Base-by-base conservation (phyloP, 495 filamentous ascomycete genomes). In the Xylaria bambusicola region DNA sequence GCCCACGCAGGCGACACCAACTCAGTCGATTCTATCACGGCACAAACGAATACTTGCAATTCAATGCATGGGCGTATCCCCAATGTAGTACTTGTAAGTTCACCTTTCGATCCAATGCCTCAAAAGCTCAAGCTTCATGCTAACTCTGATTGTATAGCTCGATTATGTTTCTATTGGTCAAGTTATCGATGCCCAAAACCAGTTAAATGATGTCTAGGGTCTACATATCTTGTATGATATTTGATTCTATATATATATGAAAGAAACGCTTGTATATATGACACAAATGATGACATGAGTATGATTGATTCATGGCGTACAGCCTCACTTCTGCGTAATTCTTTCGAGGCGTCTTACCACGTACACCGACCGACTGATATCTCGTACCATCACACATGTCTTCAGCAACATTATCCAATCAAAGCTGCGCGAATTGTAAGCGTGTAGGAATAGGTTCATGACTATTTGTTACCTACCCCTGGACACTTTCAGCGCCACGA, bases 81-180 rank as follows among this genome's bases (percentile, higher is more conserved):
- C 0, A 93, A 90, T 71, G 89, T 92, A 64, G 80, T 96, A 5
- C 75, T 96, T 12, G 90, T 96, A 3, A 63, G 72, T 63, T 26
- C 9, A 5, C 23, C 21, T 23, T 42, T 17, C 23, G 12, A 13
- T 17, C 20, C 9, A 17, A 26, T 20, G 2, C 3, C 36, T 46
- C 18, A 27, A 42, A 27, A 17, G 18, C 9, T 3, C 8, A 17
- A 26, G 5, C 2, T 20, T 0, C 29, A 36, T 49, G 36, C 62
- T 70, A 41, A 70, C 50, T 6, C 21, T 5, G 18, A 17, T 6
- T 24, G 3, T n/a, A 18, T 17, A 70, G 67, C 68, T 70, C 52
- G 68, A 70, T 27, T 70, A 62, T 15, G 68, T 70, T 13, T 55
- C 46, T 50, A 0, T 51, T 20, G 68, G 68, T 23, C 58, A 68